Evolutionary conservation across 768 basidiomycete genomes (phyloP).

Genomic region (Podaxis sp.): DNA sequence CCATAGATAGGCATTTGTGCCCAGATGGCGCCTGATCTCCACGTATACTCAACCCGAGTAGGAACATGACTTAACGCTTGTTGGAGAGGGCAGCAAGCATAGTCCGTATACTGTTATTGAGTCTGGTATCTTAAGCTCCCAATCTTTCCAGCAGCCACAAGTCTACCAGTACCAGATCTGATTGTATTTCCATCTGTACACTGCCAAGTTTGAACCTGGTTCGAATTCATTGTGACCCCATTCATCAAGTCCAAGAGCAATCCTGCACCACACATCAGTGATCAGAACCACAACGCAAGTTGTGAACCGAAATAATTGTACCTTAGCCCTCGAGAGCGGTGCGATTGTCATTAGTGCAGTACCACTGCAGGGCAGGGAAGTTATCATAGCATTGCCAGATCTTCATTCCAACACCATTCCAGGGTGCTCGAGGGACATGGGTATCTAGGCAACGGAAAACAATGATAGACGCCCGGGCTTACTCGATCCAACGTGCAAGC

Average conservation of each 20-base stretch:
- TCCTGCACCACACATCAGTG: not conserved
- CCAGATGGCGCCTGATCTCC: no score
- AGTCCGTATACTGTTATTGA: no score
- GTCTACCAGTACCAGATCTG: no score
- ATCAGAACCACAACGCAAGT: not conserved
- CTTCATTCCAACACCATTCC: conserved; percentile 22
- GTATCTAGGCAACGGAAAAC: not conserved
- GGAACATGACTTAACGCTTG: no score
- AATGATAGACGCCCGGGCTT: not conserved
- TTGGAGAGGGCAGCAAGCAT: no score
- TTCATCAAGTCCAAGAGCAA: conserved; percentile 20
- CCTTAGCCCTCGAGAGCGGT: conserved; percentile 23
- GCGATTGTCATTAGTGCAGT: conserved; percentile 26
- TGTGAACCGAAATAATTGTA: not conserved
- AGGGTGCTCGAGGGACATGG: conserved; percentile 19
- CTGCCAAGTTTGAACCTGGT: conserved; percentile 22
- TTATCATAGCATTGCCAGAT: conserved; percentile 25
- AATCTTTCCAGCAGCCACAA: no score
- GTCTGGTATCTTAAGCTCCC: no score
- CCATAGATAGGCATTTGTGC: no score
- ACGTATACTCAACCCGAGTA: no score
- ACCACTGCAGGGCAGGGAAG: conserved; percentile 26
- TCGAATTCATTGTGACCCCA: conserved; percentile 19
- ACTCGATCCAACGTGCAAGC: conserved; percentile 31
- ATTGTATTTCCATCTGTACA: conserved; percentile 14